Conservation (phyloP, 2,329 filamentous ascomycete species). For the Alternaria incomplexa region DNA sequence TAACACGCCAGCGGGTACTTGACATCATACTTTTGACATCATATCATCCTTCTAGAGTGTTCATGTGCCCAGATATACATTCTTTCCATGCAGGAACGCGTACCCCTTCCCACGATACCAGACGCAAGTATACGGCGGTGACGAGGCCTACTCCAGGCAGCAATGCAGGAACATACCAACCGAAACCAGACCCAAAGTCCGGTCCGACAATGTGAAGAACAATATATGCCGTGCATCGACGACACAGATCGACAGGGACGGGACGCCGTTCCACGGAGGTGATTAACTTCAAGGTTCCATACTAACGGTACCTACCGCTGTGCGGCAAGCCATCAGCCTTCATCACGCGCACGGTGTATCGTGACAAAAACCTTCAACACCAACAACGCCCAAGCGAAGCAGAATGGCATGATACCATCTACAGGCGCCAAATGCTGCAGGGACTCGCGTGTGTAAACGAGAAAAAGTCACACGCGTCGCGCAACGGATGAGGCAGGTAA, state of each 20-base stretch:
- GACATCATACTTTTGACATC: neutral
- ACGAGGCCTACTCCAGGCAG: neutral
- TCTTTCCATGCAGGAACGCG: constrained; percentile 5
- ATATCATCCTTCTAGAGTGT: neutral
- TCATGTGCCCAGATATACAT: neutral
- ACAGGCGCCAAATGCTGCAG: neutral
- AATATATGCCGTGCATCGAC: neutral
- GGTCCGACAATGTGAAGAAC: neutral
- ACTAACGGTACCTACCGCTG: neutral
- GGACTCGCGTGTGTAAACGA: neutral
- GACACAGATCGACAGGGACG: constrained; percentile 3
- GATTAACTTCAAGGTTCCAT: neutral
- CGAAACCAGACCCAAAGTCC: neutral
- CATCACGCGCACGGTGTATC: neutral
- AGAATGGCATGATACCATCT: neutral
- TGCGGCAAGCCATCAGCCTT: neutral
- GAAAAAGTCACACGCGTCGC: neutral
- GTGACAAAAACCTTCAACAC: neutral
- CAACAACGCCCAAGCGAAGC: neutral
- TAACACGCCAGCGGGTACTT: neutral
- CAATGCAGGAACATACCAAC: neutral
- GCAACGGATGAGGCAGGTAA: constrained; percentile 3
- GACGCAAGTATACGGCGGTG: neutral
- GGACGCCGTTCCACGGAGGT: neutral
- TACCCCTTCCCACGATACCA: neutral